Base-by-base conservation (phyloP, 139 green algal species). In the Monoraphidium neglectum region DNA sequence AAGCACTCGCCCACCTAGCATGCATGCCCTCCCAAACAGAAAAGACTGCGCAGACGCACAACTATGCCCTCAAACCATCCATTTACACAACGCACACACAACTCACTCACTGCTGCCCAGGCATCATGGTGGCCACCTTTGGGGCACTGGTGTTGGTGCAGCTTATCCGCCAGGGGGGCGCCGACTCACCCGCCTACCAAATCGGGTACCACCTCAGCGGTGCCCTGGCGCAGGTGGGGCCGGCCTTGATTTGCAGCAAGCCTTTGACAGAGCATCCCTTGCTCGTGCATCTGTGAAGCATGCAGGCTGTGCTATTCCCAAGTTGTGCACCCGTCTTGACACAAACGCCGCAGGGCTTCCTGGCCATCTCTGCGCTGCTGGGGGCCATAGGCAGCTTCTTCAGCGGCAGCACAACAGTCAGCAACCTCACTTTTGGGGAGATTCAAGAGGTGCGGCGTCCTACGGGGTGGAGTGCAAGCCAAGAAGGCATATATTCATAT, bases 341-440 rank as follows among this genome's bases (percentile, higher is more conserved):
- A n/a, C n/a, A n/a, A n/a, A n/a, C n/a, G n/a, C n/a, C n/a, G 3
- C 38, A 53, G 23, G 82, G 78, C 28, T 87, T 74, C 72, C 81
- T 87, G 32, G 82, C 65, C 32, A 71, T 87, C 26, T 30, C 68
- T 3, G 65, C 62, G 8, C 54, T 83, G 32, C 64, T 87, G 46
- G 82, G 82, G 3, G 78, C 78, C 2, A 33, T 87, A 38, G 82
- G 78, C 18, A 74, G 60, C 47, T 85, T 87, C 63, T 84, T 87
- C 64, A 86, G 78, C 30, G 82, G 78, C 32, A 71, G 37, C 4
- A 79, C 73, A 24, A 78, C 79, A 24, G 72, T 74, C 35, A 72
- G 61, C 60, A 87, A 87, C 82, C 62, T 87, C 60, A 85, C 82
- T 26, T 87, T 87, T 26, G 82, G 78, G 16, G 71, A 69, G 35